Base-by-base conservation (phyloP, 768 basidiomycete species). In the Gloeophyllum trabeum region DNA sequence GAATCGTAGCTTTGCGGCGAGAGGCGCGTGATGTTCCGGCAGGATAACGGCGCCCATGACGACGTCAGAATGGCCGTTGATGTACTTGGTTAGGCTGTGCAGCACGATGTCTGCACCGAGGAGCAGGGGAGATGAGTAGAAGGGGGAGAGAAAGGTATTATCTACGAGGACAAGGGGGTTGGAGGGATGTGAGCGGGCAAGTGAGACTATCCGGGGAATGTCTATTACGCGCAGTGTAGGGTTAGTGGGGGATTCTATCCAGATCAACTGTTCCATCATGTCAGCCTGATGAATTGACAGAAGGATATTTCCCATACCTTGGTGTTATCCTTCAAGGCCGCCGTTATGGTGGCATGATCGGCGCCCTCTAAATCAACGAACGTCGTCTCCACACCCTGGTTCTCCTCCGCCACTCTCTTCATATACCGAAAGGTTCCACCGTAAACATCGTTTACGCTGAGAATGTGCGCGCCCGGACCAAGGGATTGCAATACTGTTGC, bases 231-330 rank as follows among this genome's bases (percentile, higher is more conserved):
- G 79, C 6, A 98, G 78, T 1, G 89, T 89, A 0, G 94, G 94
- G 64, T 97, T 98, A 3, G 94, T 98, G 0, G 92, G 94, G 0
- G 87, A 71, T 61, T 99, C 94, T 49, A 96, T 78, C 91, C 92
- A 97, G 43, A 99, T 73, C 6, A 96, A 67, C 88, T 94, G 20
- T 14, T 26, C 18, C 19, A 5, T 42, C n/a, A n/a, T n/a, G 26
- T 18, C 14, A 20, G 41, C 19, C 22, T 48, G n/a, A n/a, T n/a
- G n/a, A n/a, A n/a, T 24, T 25, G n/a, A 7, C 10, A 21, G 5
- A 23, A 10, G 2, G 21, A 24, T 35, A 38, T 40, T 3, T 57
- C 73, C 16, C 38, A n/a, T n/a, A 87, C 87, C 72, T 85, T 89
- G 3, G 93, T 96, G 49, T 94, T 86, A 1, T 71, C 67, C 21